These are phyloP conservation scores for Pseudocercospora pini-densiflorae DNA, from an alignment of 2,329 filamentous ascomycete species.

Conservation along the genomic window DNA sequence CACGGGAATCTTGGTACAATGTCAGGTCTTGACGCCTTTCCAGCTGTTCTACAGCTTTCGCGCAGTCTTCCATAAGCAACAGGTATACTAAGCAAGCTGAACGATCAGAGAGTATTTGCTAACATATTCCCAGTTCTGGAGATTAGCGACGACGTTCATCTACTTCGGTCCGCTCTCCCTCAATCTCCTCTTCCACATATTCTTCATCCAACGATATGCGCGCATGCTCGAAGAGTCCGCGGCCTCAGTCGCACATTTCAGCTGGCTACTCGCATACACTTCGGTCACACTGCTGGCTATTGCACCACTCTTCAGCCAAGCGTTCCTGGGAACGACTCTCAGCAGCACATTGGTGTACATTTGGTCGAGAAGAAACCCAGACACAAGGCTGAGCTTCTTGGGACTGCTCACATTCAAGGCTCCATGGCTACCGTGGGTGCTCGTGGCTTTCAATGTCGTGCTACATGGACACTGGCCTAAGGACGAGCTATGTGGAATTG, in stretches of 20 bases:
- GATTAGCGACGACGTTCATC: conserved; percentile 91
- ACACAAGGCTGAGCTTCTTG: conserved; percentile 79
- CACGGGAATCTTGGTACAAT: conserved; percentile 89
- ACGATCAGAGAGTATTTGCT: background rate
- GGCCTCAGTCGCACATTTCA: conserved; percentile 92
- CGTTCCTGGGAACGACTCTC: conserved; percentile 90
- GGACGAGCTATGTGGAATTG: conserved; percentile 93
- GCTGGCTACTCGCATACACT: conserved; percentile 89
- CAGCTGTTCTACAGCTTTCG: conserved; percentile 97
- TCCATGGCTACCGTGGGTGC: conserved; percentile 92
- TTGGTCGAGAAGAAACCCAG: conserved; percentile 93
- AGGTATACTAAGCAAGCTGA: conserved; percentile 62
- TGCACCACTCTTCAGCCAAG: conserved; percentile 86
- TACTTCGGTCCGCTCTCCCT: conserved; percentile 96
- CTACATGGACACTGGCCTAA: conserved; percentile 88
- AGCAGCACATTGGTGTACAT: conserved; percentile 96
- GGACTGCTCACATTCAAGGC: conserved; percentile 90
- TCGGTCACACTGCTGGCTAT: conserved; percentile 77
- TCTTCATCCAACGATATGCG: conserved; percentile 96
- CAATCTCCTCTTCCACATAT: conserved; percentile 95
- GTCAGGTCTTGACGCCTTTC: conserved; percentile 87
- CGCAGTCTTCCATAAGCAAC: conserved; percentile 86
- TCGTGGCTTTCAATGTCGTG: conserved; percentile 91
- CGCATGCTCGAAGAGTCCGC: conserved; percentile 93
- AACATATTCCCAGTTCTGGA: conserved; percentile 75